phyloP scores from a whole-genome alignment of 352 stramenopile genomes.

The Globisporangium megalacanthum region DNA sequence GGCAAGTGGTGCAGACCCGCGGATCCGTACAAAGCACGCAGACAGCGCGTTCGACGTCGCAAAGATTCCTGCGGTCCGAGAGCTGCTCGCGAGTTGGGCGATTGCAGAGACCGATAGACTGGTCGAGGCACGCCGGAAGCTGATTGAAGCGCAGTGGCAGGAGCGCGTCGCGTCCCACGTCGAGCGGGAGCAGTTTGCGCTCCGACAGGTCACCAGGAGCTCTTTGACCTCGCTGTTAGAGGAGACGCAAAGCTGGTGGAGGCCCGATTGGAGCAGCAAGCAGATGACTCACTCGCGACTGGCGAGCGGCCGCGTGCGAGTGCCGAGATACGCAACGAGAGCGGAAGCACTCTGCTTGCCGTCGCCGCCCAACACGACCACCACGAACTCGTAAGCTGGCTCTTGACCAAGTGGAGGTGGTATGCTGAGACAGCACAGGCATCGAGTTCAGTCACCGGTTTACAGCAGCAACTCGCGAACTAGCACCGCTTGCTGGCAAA shows the following conservation, averaged over 20 bases:
- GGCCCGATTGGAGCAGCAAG: constrained; percentile 59
- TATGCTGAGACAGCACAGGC: constrained; percentile 21
- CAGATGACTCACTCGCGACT: constrained; percentile 56
- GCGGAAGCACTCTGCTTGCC: constrained; percentile 68
- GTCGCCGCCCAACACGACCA: constrained; percentile 74
- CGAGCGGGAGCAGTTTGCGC: constrained; percentile 76
- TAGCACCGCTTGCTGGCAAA: constrained; percentile 33
- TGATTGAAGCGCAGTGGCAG: constrained; percentile 81
- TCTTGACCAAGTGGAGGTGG: constrained; percentile 64
- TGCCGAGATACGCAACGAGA: constrained; percentile 72
- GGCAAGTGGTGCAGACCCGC: constrained; percentile 64
- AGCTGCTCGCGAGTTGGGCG: constrained; percentile 65
- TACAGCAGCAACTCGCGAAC: constrained; percentile 22
- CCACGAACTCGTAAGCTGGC: constrained; percentile 40
- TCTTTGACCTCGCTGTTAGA: constrained; percentile 42
- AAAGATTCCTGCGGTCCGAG: constrained; percentile 62
- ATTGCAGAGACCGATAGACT: constrained; percentile 62
- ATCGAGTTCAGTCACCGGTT: constrained; percentile 11
- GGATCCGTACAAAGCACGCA: constrained; percentile 59
- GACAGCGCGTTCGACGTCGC: constrained; percentile 86
- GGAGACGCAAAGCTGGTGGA: constrained; percentile 51
- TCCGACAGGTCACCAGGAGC: constrained; percentile 80
- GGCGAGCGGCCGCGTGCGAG: constrained; percentile 56
- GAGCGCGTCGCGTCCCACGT: constrained; percentile 82
- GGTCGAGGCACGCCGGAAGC: constrained; percentile 44